Evolutionary conservation across 805 yeast species (phyloP), one percentile per base, ranked within the genome.

Genomic region (Millerozyma miso): DNA sequence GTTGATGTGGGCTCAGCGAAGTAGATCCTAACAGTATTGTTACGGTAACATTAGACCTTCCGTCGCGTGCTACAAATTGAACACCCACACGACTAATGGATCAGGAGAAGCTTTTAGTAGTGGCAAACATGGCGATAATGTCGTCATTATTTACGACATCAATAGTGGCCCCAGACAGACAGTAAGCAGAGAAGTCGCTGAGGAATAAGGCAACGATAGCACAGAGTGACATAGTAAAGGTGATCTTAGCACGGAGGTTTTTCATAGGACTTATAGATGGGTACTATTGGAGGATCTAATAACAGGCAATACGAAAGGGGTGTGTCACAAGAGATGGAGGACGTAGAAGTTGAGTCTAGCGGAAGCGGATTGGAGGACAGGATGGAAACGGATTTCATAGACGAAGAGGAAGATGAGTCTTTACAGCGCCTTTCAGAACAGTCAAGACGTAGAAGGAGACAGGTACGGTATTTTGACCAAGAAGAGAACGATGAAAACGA

Each of bases 361-460:
- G 42, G 20, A n/a, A 19, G 23, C 23, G 32, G 32, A 14, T 23
- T 10, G 5, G 46, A 43, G 19, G 41, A 40, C n/a, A 35, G 36
- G 4, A 33, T 34, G 20, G 44, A 40, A 10, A 23, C 29, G 6
- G 29, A 23, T 23, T 23, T 23, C 29, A 37, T 33, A 18, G 20
- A 31, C 10, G 39, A 40, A 3, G 43, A 40, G 17, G 62, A 58
- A 29, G 55, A 52, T 13, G 61, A 54, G 5, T 58, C 71, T 3
- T 49, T 76, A 19, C 52, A 52, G 3, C 54, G 78, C 35, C 52
- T 76, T 36, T 62, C 76, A 6, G 71, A 67, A 13, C 73, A 71
- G 39, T 54, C 55, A 12, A 43, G 54, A 33, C 41, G 54, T 36
- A 42, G 62, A 45, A 41, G 47, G 31, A 31, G 41, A 33, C 23